Evolutionary conservation across 495 filamentous ascomycete genomes (phyloP).

Genomic region (Ascobolus immersus): DNA sequence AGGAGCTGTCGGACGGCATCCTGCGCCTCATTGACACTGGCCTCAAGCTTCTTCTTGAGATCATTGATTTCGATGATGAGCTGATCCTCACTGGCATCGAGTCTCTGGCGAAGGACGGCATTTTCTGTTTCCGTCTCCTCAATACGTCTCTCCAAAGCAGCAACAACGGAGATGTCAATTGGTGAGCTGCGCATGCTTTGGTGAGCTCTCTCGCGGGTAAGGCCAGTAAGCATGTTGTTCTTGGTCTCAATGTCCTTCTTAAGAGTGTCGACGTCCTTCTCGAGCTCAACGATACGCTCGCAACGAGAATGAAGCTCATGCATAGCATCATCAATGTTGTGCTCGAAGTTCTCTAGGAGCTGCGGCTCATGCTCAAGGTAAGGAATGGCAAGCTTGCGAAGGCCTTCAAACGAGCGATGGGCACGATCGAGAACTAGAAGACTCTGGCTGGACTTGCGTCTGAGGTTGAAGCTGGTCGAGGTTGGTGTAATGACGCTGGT

Average conservation of each 20-base stretch:
- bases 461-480: slow-evolving; percentile 42
- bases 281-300: slow-evolving; percentile 68
- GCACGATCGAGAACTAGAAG: slow-evolving; percentile 73
- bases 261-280: slow-evolving; percentile 55
- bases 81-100: slow-evolving; percentile 47
- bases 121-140: slow-evolving; percentile 64
- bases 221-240: slow-evolving; percentile 74
- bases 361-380: slow-evolving; percentile 63
- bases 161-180: slow-evolving; percentile 81
- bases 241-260: slow-evolving; percentile 94
- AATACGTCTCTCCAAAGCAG: slow-evolving; percentile 63
- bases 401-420: slow-evolving; percentile 68
- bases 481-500: slow-evolving; percentile 39
- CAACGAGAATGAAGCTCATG: slow-evolving; percentile 69
- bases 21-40: slow-evolving; percentile 12
- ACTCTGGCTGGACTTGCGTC: slow-evolving; percentile 82
- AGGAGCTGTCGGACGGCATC: neutral
- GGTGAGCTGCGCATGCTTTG: slow-evolving; percentile 58
- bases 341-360: slow-evolving; percentile 71
- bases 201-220: slow-evolving; percentile 74
- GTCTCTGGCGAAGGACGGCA: slow-evolving; percentile 40
- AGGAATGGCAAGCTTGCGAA: slow-evolving; percentile 66
- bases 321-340: slow-evolving; percentile 76
- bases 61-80: slow-evolving; percentile 40
- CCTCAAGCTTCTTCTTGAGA: slow-evolving; percentile 33